phyloP scores from a whole-genome alignment of 139 green algal species.

The Eudorina sp. region DNA sequence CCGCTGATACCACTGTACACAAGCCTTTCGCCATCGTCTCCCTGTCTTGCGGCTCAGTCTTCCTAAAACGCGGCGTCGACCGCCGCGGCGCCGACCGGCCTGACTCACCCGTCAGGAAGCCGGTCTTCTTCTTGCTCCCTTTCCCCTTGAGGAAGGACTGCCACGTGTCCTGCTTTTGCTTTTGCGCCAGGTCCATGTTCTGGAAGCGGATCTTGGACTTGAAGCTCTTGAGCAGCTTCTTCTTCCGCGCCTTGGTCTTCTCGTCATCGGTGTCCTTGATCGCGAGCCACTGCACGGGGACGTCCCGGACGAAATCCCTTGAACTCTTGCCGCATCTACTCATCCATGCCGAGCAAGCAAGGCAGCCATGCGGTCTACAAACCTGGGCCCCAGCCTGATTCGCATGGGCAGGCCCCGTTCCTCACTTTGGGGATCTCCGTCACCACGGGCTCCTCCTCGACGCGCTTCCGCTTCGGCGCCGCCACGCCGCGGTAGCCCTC shows the following conservation, averaged over 20 bases:
- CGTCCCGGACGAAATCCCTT: too few relatives aligned
- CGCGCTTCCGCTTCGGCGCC: slow-evolving; percentile 81
- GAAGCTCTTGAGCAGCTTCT: slow-evolving; percentile 89
- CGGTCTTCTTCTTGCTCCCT: slow-evolving; percentile 79
- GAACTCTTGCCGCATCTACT: too few relatives aligned
- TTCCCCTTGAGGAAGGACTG: slow-evolving; percentile 82
- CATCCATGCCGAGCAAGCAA: too few relatives aligned
- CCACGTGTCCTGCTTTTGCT: slow-evolving; percentile 77
- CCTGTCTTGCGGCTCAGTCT: too few relatives aligned
- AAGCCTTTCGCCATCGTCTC: too few relatives aligned
- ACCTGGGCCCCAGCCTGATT: too few relatives aligned
- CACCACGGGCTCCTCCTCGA: slow-evolving; percentile 75
- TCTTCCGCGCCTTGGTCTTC: slow-evolving; percentile 84
- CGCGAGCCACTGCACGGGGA: slow-evolving; percentile 78
- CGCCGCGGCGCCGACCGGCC: too few relatives aligned
- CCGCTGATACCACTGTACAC: too few relatives aligned
- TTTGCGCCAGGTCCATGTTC: slow-evolving; percentile 79
- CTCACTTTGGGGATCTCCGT: slow-evolving; percentile 80
- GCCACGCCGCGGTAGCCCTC: slow-evolving; percentile 80
- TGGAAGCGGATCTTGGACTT: slow-evolving; percentile 89
- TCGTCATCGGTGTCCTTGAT: slow-evolving; percentile 86
- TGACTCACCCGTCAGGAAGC: slow-evolving; percentile 68
- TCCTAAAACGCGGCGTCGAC: too few relatives aligned
- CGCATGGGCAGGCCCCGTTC: too few relatives aligned
- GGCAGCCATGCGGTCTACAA: too few relatives aligned